Conservation (phyloP, 345 rosid genomes). For the Hibiscus tridactylites region DNA sequence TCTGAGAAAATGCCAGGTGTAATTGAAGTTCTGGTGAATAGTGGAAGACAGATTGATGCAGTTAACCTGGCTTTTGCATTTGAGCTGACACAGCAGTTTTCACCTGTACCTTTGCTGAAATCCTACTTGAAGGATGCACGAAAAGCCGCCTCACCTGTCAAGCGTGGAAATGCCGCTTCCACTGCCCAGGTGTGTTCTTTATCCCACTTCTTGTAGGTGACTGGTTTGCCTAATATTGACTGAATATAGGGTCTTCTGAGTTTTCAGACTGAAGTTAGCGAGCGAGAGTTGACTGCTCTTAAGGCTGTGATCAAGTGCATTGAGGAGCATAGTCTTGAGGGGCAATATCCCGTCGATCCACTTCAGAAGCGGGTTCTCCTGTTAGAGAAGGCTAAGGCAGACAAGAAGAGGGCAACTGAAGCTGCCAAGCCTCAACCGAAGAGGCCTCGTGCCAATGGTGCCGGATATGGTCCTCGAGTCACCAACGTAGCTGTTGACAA, state of each 20-base stretch:
- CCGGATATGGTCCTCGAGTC: slow-evolving; percentile 57
- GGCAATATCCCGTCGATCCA: slow-evolving; percentile 60
- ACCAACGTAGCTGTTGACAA: slow-evolving; percentile 35
- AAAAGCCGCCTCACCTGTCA: slow-evolving; percentile 52
- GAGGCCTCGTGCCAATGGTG: slow-evolving; percentile 75
- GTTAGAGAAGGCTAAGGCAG: slow-evolving; percentile 63
- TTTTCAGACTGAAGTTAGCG: slow-evolving; percentile 66
- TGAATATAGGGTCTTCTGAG: slow-evolving; percentile 6
- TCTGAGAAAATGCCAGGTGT: slow-evolving; percentile 93
- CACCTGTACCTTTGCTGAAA: slow-evolving; percentile 71
- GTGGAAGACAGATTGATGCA: slow-evolving; percentile 95
- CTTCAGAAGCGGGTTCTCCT: slow-evolving; percentile 39
- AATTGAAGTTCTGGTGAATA: slow-evolving; percentile 53
- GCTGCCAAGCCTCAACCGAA: slow-evolving; percentile 87
- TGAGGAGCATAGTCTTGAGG: slow-evolving; percentile 90
- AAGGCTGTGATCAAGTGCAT: slow-evolving; percentile 81
- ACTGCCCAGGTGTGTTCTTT: slow-evolving; percentile 46
- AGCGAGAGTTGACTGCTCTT: slow-evolving; percentile 74
- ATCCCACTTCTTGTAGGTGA: background rate
- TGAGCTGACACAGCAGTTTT: slow-evolving; percentile 73
- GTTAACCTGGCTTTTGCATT: slow-evolving; percentile 96
- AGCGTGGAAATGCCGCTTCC: slow-evolving; percentile 54
- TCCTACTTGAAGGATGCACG: slow-evolving; percentile 76
- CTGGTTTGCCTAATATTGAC: background rate
- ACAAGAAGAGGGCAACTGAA: slow-evolving; percentile 79